phyloP scores from a whole-genome alignment of 2,329 filamentous ascomycete species.

The Cladophialophora immunda region DNA sequence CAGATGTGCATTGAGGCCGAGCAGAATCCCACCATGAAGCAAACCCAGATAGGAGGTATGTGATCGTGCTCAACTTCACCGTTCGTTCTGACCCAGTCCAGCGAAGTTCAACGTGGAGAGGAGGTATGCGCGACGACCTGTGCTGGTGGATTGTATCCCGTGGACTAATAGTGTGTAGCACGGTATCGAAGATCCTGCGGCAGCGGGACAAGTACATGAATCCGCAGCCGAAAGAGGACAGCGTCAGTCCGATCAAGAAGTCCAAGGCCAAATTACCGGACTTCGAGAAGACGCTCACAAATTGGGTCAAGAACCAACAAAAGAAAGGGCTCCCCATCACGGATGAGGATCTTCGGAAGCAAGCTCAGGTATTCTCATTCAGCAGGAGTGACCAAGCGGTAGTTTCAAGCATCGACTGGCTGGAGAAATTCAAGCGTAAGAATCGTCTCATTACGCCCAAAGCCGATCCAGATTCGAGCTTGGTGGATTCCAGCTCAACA shows the following conservation, averaged over 20 bases:
- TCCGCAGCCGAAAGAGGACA: constrained; percentile 68
- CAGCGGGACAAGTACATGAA: constrained; percentile 95
- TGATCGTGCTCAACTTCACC: constrained; percentile 27
- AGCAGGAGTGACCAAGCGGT: constrained; percentile 41
- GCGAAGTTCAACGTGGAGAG: constrained; percentile 93
- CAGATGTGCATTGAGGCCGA: constrained; percentile 94
- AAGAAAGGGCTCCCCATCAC: constrained; percentile 66
- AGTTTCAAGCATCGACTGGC: constrained; percentile 74
- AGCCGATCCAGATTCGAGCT: constrained; percentile 54
- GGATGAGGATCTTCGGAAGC: constrained; percentile 40
- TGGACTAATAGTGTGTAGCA: constrained; percentile 64
- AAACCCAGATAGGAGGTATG: constrained; percentile 92
- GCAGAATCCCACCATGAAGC: constrained; percentile 87
- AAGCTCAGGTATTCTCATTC: constrained; percentile 40
- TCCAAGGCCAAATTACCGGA: constrained; percentile 86
- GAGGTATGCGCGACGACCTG: constrained; percentile 70
- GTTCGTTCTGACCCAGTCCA: constrained; percentile 51
- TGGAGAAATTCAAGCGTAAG: constrained; percentile 96
- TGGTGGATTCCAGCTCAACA: constrained; percentile 57
- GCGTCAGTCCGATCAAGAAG: constrained; percentile 80
- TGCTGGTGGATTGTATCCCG: constrained; percentile 10
- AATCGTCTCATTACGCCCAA: constrained; percentile 70
- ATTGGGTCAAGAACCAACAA: constrained; percentile 85
- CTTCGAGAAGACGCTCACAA: constrained; percentile 87
- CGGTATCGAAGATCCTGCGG: constrained; percentile 95